Base-by-base conservation (phyloP, 129 eudicot genomes). In the Lactuca saligna region DNA sequence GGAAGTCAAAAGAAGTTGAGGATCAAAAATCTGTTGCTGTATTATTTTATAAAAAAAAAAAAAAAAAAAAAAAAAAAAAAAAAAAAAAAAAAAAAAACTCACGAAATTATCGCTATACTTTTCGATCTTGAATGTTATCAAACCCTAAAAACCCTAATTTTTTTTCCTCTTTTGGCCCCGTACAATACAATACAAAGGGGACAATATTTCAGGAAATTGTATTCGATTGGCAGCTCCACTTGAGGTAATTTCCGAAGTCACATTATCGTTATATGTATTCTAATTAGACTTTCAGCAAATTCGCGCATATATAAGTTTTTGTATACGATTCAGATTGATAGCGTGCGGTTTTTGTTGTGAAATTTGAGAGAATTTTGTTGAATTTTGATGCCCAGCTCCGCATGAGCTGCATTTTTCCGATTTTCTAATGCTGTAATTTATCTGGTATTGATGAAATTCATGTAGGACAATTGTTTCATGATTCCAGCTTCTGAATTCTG, bases 71-170 rank as follows among this genome's bases (percentile, higher is more conserved):
- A 11, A 3, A 46, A 55, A 66, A 75, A 74, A 76, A 11, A 35
- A 10, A n/a, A 11, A 3, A 46, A 55, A 66, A 75, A 74, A 76
- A 11, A 56, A 34, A 66, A 57, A 74, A 15, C 44, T 41, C 17
- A 34, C 80, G 80, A 76, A 68, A 68, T 38, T 4, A 37, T 68
- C 69, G 80, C 58, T 60, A 16, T 35, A 46, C 80, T 75, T 76
- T 61, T 75, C 75, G 70, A 75, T 67, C 56, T 49, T 66, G 13
- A 41, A 49, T 42, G 14, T 57, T 65, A 67, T 68, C 50, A 75
- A 75, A 68, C 70, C 80, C 80, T 76, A 76, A 76, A 68, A 76
- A 39, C 80, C 80, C 68, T 35, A 75, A 75, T 59, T 42, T 31
- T 31, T 65, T 25, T 32, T 46, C 65, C 79, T 74, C 66, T 60